phyloP scores from a whole-genome alignment of 768 basidiomycete species.

The Xerocomus spinulosus region DNA sequence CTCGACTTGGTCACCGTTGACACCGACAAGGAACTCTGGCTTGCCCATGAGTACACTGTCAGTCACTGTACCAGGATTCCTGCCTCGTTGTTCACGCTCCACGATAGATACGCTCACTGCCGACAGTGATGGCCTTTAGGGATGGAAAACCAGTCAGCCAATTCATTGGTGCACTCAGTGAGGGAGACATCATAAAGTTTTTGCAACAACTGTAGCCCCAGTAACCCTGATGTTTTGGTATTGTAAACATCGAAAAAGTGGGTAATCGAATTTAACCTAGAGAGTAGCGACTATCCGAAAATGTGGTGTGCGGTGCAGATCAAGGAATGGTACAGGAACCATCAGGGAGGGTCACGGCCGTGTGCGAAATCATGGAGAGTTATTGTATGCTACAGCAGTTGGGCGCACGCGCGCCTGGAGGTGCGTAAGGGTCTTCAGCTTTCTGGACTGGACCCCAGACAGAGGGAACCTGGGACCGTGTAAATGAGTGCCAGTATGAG shows the following conservation, averaged over 20 bases:
- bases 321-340: conserved; percentile 3
- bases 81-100: neutral
- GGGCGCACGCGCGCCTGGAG: conserved; percentile 47
- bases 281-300: conserved; percentile 8
- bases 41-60: conserved; percentile 51
- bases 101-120: conserved; percentile 62
- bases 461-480: conserved; percentile 67
- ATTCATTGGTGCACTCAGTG: conserved; percentile 59
- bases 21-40: conserved; percentile 46
- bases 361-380: conserved; percentile 6
- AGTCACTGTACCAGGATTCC: neutral
- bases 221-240: conserved; percentile 1
- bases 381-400: conserved; percentile 62
- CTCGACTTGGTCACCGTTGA: conserved; percentile 74
- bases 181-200: conserved; percentile 41
- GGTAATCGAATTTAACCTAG: conserved; percentile 2
- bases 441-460: conserved; percentile 96
- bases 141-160: conserved; percentile 54
- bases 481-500: conserved; percentile 11
- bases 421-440: conserved; percentile 89
- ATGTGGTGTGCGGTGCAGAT: conserved; percentile 15
- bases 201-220: conserved; percentile 34
- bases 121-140: conserved; percentile 75
- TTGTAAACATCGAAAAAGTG: conserved; percentile 5
- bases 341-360: neutral